A percentile compares a stretch with the other conserved stretches of the same genome.
These are phyloP conservation scores for Punctularia strigosozonata DNA, from an alignment of 768 basidiomycete species.

Conservation along the genomic window DNA sequence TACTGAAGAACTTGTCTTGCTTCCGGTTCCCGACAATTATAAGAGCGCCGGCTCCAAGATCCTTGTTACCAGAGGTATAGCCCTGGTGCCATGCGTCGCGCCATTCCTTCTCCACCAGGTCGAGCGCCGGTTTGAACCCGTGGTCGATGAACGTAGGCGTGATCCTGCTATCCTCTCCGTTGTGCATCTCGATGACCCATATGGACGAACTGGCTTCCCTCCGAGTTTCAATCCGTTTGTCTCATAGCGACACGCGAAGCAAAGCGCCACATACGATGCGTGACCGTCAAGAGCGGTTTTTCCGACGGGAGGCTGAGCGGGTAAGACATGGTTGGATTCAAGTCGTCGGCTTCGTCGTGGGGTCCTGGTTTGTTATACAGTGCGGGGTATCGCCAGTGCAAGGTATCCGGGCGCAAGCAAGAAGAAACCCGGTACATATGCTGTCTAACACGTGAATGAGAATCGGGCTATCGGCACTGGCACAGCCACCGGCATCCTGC, in stretches of 20 bases:
- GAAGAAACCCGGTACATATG: too few species aligned
- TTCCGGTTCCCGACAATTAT: constrained; percentile 64
- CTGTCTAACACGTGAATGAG: too few species aligned
- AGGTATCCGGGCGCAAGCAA: too few species aligned
- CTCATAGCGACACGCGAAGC: neutral
- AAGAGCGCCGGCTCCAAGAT: constrained; percentile 54
- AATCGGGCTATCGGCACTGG: too few species aligned
- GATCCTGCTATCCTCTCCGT: constrained; percentile 64
- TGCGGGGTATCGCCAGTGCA: too few species aligned
- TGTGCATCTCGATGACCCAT: constrained; percentile 77
- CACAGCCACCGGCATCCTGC: too few species aligned
- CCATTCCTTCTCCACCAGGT: constrained; percentile 68
- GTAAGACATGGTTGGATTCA: constrained; percentile 33
- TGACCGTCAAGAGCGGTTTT: constrained; percentile 51
- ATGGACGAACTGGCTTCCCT: constrained; percentile 39
- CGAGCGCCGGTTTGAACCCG: constrained; percentile 58
- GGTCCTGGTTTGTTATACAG: too few species aligned
- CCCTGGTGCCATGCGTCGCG: constrained; percentile 35
- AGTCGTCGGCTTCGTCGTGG: too few species aligned
- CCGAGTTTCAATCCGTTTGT: neutral
- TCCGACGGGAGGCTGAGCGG: constrained; percentile 37
- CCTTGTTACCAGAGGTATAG: constrained; percentile 30
- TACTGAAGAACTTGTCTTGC: constrained; percentile 87
- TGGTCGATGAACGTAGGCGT: constrained; percentile 43
- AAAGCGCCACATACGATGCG: constrained; percentile 52